Percentiles rank a stretch among this genome's conserved stretches.
These are phyloP conservation scores for Colletotrichum tropicicola DNA, from an alignment of 2,329 filamentous ascomycete genomes.

Conservation along the genomic window DNA sequence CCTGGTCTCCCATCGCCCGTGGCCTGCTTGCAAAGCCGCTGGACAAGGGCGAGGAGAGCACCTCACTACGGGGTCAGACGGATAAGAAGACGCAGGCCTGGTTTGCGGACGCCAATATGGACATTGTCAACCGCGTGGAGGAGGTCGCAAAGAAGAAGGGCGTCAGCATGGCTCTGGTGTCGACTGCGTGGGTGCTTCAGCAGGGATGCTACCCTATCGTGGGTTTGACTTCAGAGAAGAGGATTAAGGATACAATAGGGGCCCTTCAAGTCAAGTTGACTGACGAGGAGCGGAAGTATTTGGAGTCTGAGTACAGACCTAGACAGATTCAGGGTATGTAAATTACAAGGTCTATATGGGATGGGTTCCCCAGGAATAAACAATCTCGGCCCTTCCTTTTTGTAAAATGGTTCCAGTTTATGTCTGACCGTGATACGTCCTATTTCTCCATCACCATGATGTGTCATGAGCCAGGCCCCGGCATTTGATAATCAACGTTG, in stretches of 20 bases:
- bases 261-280: constrained; percentile 21
- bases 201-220: constrained; percentile 66
- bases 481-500: constrained; percentile 4
- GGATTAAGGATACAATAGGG: constrained; percentile 68
- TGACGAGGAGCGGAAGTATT: constrained; percentile 42
- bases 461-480: neutral
- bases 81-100: constrained; percentile 36
- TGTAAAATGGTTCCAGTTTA: too few relatives aligned
- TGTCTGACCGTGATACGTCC: neutral
- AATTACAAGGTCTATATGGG: neutral
- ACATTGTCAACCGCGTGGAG: constrained; percentile 48
- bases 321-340: constrained; percentile 46
- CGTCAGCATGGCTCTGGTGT: constrained; percentile 70
- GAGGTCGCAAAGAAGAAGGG: constrained; percentile 66
- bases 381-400: too few relatives aligned
- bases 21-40: constrained; percentile 40
- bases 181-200: constrained; percentile 69
- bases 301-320: constrained; percentile 64
- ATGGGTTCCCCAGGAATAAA: too few relatives aligned
- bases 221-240: constrained; percentile 63
- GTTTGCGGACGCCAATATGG: constrained; percentile 52
- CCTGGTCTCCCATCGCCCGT: constrained; percentile 41
- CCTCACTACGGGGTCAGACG: constrained; percentile 29
- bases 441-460: neutral
- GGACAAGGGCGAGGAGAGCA: constrained; percentile 19